Percentiles rank a stretch among this genome's conserved stretches.
These are phyloP conservation scores for Saccharomyces hybrid DNA, from an alignment of 1,139 yeast genomes.

Conservation along the genomic window DNA sequence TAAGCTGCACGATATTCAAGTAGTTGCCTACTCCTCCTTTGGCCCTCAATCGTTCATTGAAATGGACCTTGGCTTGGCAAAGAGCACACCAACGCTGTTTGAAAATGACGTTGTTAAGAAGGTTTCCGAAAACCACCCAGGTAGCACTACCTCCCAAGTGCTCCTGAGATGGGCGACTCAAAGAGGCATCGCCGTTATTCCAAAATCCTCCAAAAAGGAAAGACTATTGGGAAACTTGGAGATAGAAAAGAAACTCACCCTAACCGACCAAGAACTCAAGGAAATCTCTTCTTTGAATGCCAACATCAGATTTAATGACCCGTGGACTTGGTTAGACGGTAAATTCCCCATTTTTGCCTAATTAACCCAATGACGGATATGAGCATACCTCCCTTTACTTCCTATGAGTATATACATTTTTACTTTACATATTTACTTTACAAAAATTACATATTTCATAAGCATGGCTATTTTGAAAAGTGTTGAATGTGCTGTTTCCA, in stretches of 20 bases:
- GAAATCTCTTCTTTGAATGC: constrained; percentile 52
- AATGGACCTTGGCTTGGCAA: constrained; percentile 46
- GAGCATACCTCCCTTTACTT: background rate
- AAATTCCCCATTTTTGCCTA: constrained; percentile 31
- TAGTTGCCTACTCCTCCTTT: constrained; percentile 82
- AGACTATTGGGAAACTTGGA: constrained; percentile 53
- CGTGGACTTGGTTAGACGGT: constrained; percentile 55
- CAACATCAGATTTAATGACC: constrained; percentile 76
- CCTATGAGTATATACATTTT: background rate
- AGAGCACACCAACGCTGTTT: constrained; percentile 47
- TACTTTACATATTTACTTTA: background rate
- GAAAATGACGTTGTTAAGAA: constrained; percentile 43
- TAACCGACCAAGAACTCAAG: constrained; percentile 47
- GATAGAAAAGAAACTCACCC: constrained; percentile 44
- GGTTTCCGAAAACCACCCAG: constrained; percentile 46
- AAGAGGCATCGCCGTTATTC: constrained; percentile 63
- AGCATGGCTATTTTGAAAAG: background rate
- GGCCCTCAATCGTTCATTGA: constrained; percentile 74
- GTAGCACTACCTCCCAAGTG: constrained; percentile 54
- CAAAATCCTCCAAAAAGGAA: constrained; percentile 60
- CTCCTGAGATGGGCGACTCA: constrained; percentile 79
- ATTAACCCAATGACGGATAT: background rate
- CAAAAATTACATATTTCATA: background rate
- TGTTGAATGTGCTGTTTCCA: background rate
- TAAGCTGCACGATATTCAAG: constrained; percentile 52